Percentiles rank a stretch among this genome's conserved stretches.
Evolutionary conservation across 805 yeast species (phyloP).

Genomic region (Naumovozyma baii): DNA sequence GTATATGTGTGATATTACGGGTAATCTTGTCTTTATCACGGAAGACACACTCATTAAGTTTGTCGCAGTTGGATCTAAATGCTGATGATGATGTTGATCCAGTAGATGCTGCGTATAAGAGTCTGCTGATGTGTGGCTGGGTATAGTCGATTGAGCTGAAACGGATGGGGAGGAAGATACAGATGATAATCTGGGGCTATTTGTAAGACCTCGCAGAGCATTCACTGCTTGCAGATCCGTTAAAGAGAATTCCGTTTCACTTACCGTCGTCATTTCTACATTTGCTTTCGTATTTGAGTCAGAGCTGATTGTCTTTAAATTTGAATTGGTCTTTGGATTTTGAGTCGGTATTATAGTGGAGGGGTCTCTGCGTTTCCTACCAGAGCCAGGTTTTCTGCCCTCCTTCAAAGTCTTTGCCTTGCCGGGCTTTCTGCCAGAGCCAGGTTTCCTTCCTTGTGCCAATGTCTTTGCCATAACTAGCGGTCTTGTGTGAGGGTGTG

Average conservation of each 20-base stretch:
- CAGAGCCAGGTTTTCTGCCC: constrained; percentile 30
- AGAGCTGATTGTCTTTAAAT: no score
- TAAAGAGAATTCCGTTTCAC: constrained; percentile 4
- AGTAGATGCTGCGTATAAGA: no score
- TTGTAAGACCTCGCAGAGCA: constrained; percentile 21
- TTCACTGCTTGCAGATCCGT: constrained; percentile 23
- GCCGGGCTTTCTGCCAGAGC: constrained; percentile 30
- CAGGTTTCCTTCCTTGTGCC: constrained; percentile 30
- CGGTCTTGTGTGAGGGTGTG: no score
- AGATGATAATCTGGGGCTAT: constrained; percentile 12
- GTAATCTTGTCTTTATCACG: neutral
- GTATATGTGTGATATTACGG: no score
- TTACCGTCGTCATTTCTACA: neutral
- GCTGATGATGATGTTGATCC: no score
- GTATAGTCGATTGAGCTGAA: no score
- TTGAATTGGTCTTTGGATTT: neutral
- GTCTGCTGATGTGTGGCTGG: no score
- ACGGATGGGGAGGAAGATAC: no score
- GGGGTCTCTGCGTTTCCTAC: constrained; percentile 19
- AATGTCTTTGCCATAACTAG: constrained; percentile 30
- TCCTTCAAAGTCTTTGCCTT: constrained; percentile 27
- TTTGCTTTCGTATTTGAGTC: neutral
- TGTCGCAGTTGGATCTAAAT: no score
- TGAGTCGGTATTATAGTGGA: neutral
- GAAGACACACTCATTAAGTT: neutral